Evolutionary conservation across 805 yeast genomes (phyloP), one percentile per base, ranked within the genome.

Genomic region (Sugiyamaella boreocaroliniensis): DNA sequence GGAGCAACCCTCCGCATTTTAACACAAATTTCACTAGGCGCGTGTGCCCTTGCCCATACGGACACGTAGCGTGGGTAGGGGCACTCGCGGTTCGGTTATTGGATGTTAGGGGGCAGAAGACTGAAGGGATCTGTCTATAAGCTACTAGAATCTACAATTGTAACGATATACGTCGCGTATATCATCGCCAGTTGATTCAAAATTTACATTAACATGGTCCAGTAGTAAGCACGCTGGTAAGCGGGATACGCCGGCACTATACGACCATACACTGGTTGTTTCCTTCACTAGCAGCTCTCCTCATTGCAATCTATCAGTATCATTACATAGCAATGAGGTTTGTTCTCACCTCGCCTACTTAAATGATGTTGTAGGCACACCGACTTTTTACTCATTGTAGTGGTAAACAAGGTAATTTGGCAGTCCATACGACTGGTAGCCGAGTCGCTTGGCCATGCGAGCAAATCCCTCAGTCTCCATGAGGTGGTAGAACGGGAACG

Each of bases 391-490:
- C 64, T 92, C 97, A 66, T 92, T 88, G 71, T 80, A 85, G 64
- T 92, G 99, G 69, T 80, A 92, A 26, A 93, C 97, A 65, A 92
- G 72, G 69, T 93, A 93, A 70, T 93, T 89, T 51, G 98, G 99
- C 65, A 93, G 76, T 4, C 99, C 99, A 66, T 76, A 85, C 19
- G 90, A 89, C 62, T 85, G 86, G 70, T 93, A 90, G 32, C 96
- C 96, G 57, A 93, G 76, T 61, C 98, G 77, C 69, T 89, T 89
- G 44, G 96, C 97, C 98, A 93, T 93, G 70, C 65, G 86, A 83
- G 77, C 97, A 71, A 93, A 93, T 15, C 99, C 99, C 71, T 93
- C 99, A 9, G 97, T 90, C 74, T 93, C 99, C 58, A 93, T 89
- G 68, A 93, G 77, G 68, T 93, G 96, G 68, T 92, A 90, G 76